These are phyloP conservation scores for Vigna hirtella DNA, from an alignment of 306 rosid species.

Conservation along the genomic window DNA sequence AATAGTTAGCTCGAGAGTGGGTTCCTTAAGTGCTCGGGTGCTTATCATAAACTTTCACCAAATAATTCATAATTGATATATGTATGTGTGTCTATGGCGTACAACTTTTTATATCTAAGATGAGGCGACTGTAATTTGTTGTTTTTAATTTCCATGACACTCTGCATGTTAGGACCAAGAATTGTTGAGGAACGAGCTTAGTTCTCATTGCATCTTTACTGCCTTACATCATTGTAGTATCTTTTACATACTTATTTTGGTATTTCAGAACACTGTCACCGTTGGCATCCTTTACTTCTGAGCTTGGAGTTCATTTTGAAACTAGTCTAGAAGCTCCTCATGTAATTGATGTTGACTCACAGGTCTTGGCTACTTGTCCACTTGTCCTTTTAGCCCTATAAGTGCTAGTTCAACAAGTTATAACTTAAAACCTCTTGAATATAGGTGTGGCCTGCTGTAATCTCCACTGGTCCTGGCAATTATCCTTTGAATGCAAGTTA, in stretches of 20 bases:
- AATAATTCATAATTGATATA: neutral
- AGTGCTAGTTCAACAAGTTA: conserved; percentile 43
- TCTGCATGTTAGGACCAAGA: conserved; percentile 22
- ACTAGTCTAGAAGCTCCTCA: conserved; percentile 95
- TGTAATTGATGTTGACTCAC: conserved; percentile 84
- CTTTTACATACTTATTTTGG: conserved; percentile 36
- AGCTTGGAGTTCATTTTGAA: conserved; percentile 91
- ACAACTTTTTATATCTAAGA: neutral
- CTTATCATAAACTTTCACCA: conserved; percentile 16
- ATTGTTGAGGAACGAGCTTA: conserved; percentile 19
- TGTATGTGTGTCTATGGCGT: conserved; percentile 2
- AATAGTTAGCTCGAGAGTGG: too few relatives aligned
- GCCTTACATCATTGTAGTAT: conserved; percentile 28
- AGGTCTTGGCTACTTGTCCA: conserved; percentile 54
- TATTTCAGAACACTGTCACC: conserved; percentile 89
- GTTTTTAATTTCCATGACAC: conserved; percentile 32
- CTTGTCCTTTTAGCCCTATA: conserved; percentile 40
- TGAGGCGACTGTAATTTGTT: conserved; percentile 2
- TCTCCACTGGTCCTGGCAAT: conserved; percentile 82
- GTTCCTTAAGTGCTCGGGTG: too few relatives aligned
- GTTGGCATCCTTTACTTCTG: conserved; percentile 88
- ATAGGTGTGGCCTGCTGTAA: conserved; percentile 93
- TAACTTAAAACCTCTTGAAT: conserved; percentile 46
- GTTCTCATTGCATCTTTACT: conserved; percentile 28
- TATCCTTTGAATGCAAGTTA: conserved; percentile 91